Conservation (phyloP, 108 stramenopile genomes). For the Cylindrotheca fusiformis region DNA sequence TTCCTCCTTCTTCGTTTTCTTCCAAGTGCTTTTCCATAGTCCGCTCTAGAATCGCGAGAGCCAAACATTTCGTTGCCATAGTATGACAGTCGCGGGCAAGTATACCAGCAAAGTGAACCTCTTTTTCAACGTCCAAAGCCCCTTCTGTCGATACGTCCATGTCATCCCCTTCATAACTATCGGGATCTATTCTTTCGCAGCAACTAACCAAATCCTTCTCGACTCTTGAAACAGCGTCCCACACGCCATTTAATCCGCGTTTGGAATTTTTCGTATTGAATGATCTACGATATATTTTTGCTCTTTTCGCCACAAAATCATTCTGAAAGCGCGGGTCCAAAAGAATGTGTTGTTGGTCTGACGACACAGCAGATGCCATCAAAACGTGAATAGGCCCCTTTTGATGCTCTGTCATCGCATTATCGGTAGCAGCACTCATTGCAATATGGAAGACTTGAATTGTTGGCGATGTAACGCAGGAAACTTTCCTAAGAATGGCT, state of each 20-base stretch:
- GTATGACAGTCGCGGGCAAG: slow-evolving; percentile 38
- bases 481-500: too few species aligned
- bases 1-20: slow-evolving; percentile 7
- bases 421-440: too few species aligned
- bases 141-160: slow-evolving; percentile 3
- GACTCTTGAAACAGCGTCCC: slow-evolving; percentile 25
- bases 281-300: slow-evolving; percentile 8
- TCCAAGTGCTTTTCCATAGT: slow-evolving; percentile 23
- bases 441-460: too few species aligned
- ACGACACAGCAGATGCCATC: not conserved
- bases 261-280: too few species aligned
- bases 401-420: too few species aligned
- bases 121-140: slow-evolving; percentile 20
- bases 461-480: too few species aligned
- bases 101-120: slow-evolving; percentile 40
- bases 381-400: not conserved
- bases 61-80: slow-evolving; percentile 24
- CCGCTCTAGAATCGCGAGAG: slow-evolving; percentile 53
- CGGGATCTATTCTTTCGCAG: slow-evolving; percentile 28
- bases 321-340: slow-evolving; percentile 10
- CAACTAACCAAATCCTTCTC: slow-evolving; percentile 40
- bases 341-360: too few species aligned
- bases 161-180: not conserved
- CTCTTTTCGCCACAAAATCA: slow-evolving; percentile 22
- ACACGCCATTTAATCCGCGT: too few species aligned